Evolutionary conservation across 768 basidiomycete species (phyloP).

Genomic region (Suillus cothurnatus): DNA sequence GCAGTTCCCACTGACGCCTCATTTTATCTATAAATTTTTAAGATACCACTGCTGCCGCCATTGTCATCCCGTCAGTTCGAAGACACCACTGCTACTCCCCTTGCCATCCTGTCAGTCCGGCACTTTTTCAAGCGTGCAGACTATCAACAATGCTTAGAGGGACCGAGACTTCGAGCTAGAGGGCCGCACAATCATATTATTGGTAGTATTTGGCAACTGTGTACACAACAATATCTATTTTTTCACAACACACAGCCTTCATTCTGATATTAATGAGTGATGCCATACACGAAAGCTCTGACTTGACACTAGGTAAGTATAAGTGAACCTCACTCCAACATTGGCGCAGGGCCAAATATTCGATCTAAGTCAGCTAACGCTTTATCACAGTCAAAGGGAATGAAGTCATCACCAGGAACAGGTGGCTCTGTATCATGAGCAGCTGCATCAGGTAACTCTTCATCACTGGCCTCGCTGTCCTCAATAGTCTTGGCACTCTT

Average conservation of each 20-base stretch:
- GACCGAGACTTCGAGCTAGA: background rate
- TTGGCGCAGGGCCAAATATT: background rate
- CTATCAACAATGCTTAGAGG: background rate
- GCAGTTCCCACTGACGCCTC: background rate
- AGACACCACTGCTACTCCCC: background rate
- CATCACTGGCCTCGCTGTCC: background rate
- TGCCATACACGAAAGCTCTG: background rate
- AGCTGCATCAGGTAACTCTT: background rate
- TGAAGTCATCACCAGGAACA: conserved; percentile 3
- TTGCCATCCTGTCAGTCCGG: background rate
- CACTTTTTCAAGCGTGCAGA: background rate
- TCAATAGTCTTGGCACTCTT: background rate
- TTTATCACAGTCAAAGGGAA: background rate
- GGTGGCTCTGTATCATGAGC: no score
- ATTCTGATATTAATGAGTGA: background rate
- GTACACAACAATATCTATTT: background rate
- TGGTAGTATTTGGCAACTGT: background rate
- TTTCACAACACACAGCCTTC: background rate
- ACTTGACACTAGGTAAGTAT: background rate
- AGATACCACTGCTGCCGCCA: background rate
- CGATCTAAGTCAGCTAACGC: background rate
- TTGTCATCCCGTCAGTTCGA: background rate
- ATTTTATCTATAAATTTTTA: background rate
- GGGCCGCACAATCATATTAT: background rate
- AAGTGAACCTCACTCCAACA: background rate